Evolutionary conservation across 176 grass and related monocot species (phyloP).

Genomic region (Rhipidocladum racemiflorum): DNA sequence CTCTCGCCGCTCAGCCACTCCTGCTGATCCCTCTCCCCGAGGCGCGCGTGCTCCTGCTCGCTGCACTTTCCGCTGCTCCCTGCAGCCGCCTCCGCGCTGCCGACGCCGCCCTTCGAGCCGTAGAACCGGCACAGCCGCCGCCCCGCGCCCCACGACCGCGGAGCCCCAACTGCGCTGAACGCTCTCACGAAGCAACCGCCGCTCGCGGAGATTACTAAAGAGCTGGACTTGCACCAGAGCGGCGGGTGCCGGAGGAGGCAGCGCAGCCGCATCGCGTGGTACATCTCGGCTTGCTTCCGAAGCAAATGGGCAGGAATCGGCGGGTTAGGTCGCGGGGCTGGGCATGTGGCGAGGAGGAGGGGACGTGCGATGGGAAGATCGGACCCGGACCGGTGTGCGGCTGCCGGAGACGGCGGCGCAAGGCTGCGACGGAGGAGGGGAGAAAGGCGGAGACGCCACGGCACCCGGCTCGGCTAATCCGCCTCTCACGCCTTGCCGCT

Average conservation of each 20-base stretch:
- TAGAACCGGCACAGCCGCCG: slow-evolving; percentile 66
- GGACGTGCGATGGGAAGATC: background rate
- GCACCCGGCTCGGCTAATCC: slow-evolving; percentile 50
- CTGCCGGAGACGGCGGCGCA: slow-evolving; percentile 32
- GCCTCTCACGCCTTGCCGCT: slow-evolving; percentile 37
- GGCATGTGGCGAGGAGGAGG: background rate
- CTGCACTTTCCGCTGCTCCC: slow-evolving; percentile 39
- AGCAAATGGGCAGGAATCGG: slow-evolving; percentile 25
- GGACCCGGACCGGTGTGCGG: background rate
- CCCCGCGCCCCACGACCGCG: slow-evolving; percentile 63
- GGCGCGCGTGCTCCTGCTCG: slow-evolving; percentile 73
- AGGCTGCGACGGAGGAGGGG: slow-evolving; percentile 25
- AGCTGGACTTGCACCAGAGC: slow-evolving; percentile 38
- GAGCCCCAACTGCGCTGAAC: slow-evolving; percentile 36
- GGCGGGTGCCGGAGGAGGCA: slow-evolving; percentile 36
- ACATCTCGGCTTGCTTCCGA: slow-evolving; percentile 39
- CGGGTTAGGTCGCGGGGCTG: background rate
- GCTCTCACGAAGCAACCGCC: slow-evolving; percentile 32
- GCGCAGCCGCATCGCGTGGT: slow-evolving; percentile 52
- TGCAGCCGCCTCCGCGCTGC: slow-evolving; percentile 45
- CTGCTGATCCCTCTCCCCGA: slow-evolving; percentile 90
- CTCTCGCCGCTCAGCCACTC: slow-evolving; percentile 88
- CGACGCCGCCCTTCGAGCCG: slow-evolving; percentile 74
- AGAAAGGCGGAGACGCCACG: slow-evolving; percentile 43
- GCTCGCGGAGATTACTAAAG: slow-evolving; percentile 35